Conservation (phyloP, 2,329 filamentous ascomycete genomes). For the Zymoseptoria tritici region DNA sequence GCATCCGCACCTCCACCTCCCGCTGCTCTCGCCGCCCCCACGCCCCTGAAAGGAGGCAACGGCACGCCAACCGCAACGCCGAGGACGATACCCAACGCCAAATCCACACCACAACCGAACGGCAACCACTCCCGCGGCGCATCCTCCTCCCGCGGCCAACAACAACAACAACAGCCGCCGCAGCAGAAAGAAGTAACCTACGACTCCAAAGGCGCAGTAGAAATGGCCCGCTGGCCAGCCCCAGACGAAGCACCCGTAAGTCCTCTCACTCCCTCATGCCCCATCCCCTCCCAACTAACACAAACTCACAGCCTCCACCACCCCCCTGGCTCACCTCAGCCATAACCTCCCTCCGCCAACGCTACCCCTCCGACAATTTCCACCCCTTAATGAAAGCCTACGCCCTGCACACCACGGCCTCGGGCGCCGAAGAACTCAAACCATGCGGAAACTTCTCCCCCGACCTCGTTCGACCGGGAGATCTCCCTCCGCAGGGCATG, state of each 20-base stretch:
- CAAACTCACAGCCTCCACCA: conserved; percentile 54
- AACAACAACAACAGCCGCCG: not conserved
- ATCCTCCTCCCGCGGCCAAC: conserved; percentile 9
- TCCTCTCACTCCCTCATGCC: no score
- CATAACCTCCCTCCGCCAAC: conserved; percentile 60
- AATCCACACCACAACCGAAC: conserved; percentile 25
- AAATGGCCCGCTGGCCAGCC: conserved; percentile 55
- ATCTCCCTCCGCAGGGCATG: conserved; percentile 53
- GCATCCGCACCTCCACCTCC: conserved; percentile 23
- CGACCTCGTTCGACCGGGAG: conserved; percentile 30
- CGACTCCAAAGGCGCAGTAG: conserved; percentile 51
- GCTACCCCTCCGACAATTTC: conserved; percentile 74
- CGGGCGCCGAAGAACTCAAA: not conserved
- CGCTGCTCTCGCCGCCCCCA: conserved; percentile 9
- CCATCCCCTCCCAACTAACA: no score
- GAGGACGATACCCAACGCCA: conserved; percentile 16
- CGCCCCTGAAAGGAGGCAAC: conserved; percentile 15
- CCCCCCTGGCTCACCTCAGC: conserved; percentile 77
- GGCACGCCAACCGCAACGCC: conserved; percentile 24
- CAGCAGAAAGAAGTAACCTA: conserved; percentile 17
- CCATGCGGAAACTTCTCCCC: not conserved
- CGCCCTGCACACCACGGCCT: conserved; percentile 32
- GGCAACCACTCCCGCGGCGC: conserved; percentile 17
- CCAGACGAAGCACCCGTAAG: conserved; percentile 58
- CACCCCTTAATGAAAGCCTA: conserved; percentile 88